Conservation (phyloP, 2,329 filamentous ascomycete species). For the Trichoderma sp. region DNA sequence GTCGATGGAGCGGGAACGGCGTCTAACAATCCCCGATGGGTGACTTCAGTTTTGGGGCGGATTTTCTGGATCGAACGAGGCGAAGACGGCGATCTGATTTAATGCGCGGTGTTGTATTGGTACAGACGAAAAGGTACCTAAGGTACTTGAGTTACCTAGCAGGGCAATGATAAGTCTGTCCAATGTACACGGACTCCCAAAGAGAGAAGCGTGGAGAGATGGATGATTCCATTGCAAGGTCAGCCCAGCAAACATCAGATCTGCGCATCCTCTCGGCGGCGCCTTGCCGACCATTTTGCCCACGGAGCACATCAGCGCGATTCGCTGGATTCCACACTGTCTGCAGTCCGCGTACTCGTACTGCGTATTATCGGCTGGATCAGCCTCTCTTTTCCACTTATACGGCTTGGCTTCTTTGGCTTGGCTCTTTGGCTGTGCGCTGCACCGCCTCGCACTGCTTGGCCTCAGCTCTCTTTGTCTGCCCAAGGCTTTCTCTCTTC, state of each 20-base stretch:
- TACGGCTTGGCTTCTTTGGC: background rate
- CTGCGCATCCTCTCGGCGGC: constrained; percentile 1
- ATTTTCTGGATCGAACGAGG: background rate
- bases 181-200: background rate
- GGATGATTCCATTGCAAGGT: background rate
- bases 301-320: background rate
- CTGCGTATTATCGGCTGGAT: background rate
- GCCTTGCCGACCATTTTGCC: background rate
- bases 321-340: background rate
- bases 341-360: background rate
- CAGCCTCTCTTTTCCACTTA: background rate
- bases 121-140: background rate
- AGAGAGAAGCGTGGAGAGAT: background rate
- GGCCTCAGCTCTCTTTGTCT: background rate
- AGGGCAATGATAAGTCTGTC: background rate
- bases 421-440: constrained; percentile 8
- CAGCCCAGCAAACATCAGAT: constrained; percentile 17
- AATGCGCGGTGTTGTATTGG: background rate
- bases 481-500: background rate
- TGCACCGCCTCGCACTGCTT: background rate
- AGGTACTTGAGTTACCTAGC: no score
- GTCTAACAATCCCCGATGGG: background rate
- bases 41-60: background rate
- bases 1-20: background rate
- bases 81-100: background rate